Evolutionary conservation across 2,329 filamentous ascomycete genomes (phyloP), one percentile per base, ranked within the genome.

Genomic region (Delphinella strobiligena): DNA sequence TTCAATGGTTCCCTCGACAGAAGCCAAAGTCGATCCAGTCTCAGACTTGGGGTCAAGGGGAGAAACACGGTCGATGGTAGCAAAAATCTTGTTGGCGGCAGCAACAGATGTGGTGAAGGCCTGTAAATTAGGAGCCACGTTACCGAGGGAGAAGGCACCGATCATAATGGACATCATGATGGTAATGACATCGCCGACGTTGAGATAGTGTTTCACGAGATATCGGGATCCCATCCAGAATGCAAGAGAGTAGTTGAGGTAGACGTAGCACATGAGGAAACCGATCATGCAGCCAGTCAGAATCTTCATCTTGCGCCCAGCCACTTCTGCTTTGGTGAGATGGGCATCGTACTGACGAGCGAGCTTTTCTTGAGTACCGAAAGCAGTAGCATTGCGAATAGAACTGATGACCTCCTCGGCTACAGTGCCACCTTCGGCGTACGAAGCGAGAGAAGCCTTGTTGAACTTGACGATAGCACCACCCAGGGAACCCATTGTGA

Each of bases 351-450:
- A 96, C 58, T 89, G 81, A 46, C 72, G 72, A 9, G 89, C 85
- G n/a, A 96, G 72, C 47, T 89, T 87, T 41, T 89, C 82, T 60
- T 96, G 88, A 0, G 88, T 95, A 32, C 86, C 86, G 54, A 95
- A 98, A 19, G 91, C 91, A 5, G 85, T 78, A 5, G 89, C 83
- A 54, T 93, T 96, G 47, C 91, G 79, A 49, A 96, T 82, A 1
- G 88, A 95, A 59, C 85, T 88, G 52, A 98, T 74, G 39, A 95
- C 89, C 62, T 98, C 91, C 55, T 96, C 91, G 3, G 86, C 89
- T 10, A 96, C 74, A 2, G 81, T 88, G 41, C 88, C 89, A 47
- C 88, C 89, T 36, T 78, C 68, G 18, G 85, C 88, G 53, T 93
- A 94, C 0, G 85, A 76, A 38, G 80, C 69, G 36, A 95, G 68